Evolutionary conservation across 805 yeast genomes (phyloP), one percentile per base, ranked within the genome.

Genomic region (Cyberlindnera japonica): DNA sequence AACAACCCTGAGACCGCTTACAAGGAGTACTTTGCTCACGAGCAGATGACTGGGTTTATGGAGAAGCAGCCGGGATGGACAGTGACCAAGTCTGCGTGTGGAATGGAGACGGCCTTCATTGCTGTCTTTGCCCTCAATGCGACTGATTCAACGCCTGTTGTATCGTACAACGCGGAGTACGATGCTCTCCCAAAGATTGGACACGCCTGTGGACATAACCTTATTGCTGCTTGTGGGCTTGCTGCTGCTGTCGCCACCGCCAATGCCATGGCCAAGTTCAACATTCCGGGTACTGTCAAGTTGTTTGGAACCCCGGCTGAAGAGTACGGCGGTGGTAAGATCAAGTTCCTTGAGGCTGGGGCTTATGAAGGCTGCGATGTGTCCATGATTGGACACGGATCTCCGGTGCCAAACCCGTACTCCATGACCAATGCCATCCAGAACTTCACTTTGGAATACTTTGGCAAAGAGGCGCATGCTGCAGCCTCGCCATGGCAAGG

Each of bases 401-500:
- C 18, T 2, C 21, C 19, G 2, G 20, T 22, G 1, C 27, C 34
- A 3, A 16, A 35, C 13, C 18, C 25, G 12, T 33, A 28, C 18
- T 24, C 28, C 21, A 19, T 28, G 6, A 38, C 46, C 17, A 43
- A 34, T 2, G 46, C 46, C 4, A 38, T 35, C 15, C 36, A 38
- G 18, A 43, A 27, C 31, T 38, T 38, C 29, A 19, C 18, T 10
- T 17, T 43, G 15, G 43, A 43, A 17, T 43, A 23, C 35, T 38
- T 26, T 23, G 46, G 46, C 12, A 35, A 35, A 34, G 46, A 43
- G 31, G 46, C 46, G 11, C 46, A 43, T 17, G 46, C 46, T 27
- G 46, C 46, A 11, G 46, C 43, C 12, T 35, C 46, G 3, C 46
- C 46, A 33, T 43, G 43, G 43, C 33, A 43, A 27, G 46, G 46